Conservation (phyloP, 2,329 filamentous ascomycete genomes). For the Fusarium liriodendri region DNA sequence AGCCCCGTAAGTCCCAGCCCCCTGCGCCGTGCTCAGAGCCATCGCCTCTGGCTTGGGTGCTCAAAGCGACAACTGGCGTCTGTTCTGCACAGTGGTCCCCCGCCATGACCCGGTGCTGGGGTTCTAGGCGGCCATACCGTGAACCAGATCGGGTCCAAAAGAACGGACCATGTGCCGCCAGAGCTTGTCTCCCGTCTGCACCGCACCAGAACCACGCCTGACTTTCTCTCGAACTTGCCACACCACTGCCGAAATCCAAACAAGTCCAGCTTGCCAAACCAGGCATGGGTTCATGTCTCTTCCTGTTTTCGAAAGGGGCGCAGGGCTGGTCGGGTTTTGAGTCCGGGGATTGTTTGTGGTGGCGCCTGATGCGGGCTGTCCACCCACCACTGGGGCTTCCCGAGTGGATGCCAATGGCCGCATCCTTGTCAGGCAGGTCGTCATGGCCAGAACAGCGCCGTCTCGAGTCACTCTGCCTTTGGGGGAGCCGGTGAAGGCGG, state of each 20-base stretch:
- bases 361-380: constrained; percentile 46
- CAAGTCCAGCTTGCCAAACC: constrained; percentile 16
- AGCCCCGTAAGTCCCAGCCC: constrained; percentile 15
- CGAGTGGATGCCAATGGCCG: constrained; percentile 43
- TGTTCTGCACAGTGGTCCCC: constrained; percentile 27
- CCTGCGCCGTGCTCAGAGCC: constrained; percentile 20
- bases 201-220: constrained; percentile 11
- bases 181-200: constrained; percentile 11
- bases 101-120: constrained; percentile 17
- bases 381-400: constrained; percentile 46
- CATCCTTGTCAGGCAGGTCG: constrained; percentile 45
- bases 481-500: constrained; percentile 34
- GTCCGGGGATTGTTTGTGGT: constrained; percentile 44
- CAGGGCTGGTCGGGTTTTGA: constrained; percentile 42
- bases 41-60: constrained; percentile 13
- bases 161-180: constrained; percentile 31
- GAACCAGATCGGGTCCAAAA: constrained; percentile 29
- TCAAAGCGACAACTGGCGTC: constrained; percentile 33
- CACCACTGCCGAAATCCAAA: background rate
- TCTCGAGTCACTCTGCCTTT: constrained; percentile 39
- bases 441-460: constrained; percentile 43
- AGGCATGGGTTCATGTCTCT: constrained; percentile 21
- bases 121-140: constrained; percentile 22
- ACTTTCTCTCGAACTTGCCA: background rate
- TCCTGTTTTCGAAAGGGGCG: constrained; percentile 32